Conservation (phyloP, 768 basidiomycete genomes). For the Tylopilus balloui region DNA sequence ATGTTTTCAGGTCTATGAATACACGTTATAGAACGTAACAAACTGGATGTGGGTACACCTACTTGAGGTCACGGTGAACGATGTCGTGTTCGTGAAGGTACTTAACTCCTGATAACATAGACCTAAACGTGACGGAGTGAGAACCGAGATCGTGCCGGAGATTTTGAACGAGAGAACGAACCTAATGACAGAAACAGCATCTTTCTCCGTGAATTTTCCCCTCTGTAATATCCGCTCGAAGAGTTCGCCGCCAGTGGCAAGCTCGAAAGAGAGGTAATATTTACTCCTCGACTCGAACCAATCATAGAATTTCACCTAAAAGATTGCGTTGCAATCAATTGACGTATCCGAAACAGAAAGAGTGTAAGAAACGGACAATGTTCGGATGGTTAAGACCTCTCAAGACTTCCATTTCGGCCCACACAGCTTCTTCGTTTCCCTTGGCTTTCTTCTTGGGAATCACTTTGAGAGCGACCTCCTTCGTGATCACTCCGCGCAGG, state of each 20-base stretch:
- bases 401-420: slow-evolving; percentile 91
- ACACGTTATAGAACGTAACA: neutral
- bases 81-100: slow-evolving; percentile 92
- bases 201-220: slow-evolving; percentile 92
- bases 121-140: slow-evolving; percentile 38
- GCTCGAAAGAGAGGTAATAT: slow-evolving; percentile 94
- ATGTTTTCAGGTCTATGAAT: slow-evolving; percentile 86
- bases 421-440: slow-evolving; percentile 82
- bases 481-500: slow-evolving; percentile 37
- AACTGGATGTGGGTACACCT: slow-evolving; percentile 14
- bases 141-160: neutral
- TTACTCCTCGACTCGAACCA: slow-evolving; percentile 94
- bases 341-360: neutral
- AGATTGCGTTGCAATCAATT: neutral
- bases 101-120: slow-evolving; percentile 76
- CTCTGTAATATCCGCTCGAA: slow-evolving; percentile 82
- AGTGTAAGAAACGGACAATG: slow-evolving; percentile 51
- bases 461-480: slow-evolving; percentile 83
- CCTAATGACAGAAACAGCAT: slow-evolving; percentile 76
- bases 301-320: slow-evolving; percentile 92
- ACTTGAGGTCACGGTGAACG: slow-evolving; percentile 97
- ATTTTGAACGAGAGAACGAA: slow-evolving; percentile 32
- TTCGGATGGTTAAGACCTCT: slow-evolving; percentile 88
- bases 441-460: slow-evolving; percentile 96
- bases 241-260: slow-evolving; percentile 90